Evolutionary conservation across 768 basidiomycete genomes (phyloP).

Genomic region (Naematelia aurantialba): DNA sequence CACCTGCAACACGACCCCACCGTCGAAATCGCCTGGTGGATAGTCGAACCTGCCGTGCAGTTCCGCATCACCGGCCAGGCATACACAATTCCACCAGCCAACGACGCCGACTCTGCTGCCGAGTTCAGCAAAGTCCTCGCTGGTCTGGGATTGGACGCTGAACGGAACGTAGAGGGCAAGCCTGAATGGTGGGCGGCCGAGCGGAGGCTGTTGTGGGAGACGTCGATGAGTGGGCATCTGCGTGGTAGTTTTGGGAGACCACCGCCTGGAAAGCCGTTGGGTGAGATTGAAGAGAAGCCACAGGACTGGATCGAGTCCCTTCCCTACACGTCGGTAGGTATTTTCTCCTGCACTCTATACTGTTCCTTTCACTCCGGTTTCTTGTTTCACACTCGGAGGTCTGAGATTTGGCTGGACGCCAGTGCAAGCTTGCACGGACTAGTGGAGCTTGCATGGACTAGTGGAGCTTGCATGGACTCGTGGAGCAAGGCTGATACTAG

Average conservation of each 20-base stretch:
- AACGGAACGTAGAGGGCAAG: constrained; percentile 19
- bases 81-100: constrained; percentile 19
- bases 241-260: constrained; percentile 46
- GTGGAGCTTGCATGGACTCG: neutral
- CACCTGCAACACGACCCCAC: constrained; percentile 33
- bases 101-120: neutral
- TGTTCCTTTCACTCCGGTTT: too few species aligned
- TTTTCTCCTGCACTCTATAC: neutral
- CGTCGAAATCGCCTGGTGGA: constrained; percentile 48
- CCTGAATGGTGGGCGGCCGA: constrained; percentile 43
- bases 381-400: too few species aligned
- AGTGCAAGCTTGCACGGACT: too few species aligned
- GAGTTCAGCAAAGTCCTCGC: constrained; percentile 9
- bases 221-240: constrained; percentile 45
- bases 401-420: too few species aligned
- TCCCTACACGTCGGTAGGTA: constrained; percentile 39
- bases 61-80: constrained; percentile 45
- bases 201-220: constrained; percentile 34
- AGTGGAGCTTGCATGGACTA: constrained; percentile 1
- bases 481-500: neutral
- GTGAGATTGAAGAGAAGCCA: constrained; percentile 26
- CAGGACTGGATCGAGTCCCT: constrained; percentile 42
- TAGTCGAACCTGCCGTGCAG: constrained; percentile 40
- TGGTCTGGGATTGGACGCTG: constrained; percentile 22
- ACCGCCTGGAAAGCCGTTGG: constrained; percentile 39